Base-by-base conservation (phyloP, 495 filamentous ascomycete species). In the Gamarada debralockiae region DNA sequence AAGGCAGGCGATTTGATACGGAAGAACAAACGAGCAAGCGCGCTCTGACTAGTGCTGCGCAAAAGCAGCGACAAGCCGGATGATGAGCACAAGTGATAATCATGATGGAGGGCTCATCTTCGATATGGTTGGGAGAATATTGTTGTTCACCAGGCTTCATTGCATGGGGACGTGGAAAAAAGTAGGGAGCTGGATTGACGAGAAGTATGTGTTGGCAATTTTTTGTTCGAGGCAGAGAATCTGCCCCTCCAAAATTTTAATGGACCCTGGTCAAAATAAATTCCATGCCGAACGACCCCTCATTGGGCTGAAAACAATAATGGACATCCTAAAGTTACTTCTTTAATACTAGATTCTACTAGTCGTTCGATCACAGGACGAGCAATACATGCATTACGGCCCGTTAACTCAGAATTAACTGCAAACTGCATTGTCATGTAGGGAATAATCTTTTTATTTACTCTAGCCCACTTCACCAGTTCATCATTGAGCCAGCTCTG, bases 11-110 rank as follows among this genome's bases (percentile, higher is more conserved):
- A 52, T 55, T 48, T 53, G 45, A 45, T 56, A 53, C 49, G 29
- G 58, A 45, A 22, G 58, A 40, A 57, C 53, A 61, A 57, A 57
- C 54, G 50, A 57, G 27, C 55, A 62, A 58, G 59, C 59, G 59
- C 59, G 59, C 15, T n/a, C 22, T 34, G 44, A 52, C 42, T 38
- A 27, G 17, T 15, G 22, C 21, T 6, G 37, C 23, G 14, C 20
- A 55, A 58, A 58, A 62, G 55, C 55, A 58, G 55, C 55, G 27
- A 46, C 24, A 14, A 8, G 3, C 27, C 17, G 31, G 17, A 14
- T n/a, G 42, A 17, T 12, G 29, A 12, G 10, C n/a, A 27, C 18
- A 17, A 14, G 14, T n/a, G 37, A 20, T 44, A 20, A 14, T 33
- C 40, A 23, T 47, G 43, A 29, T 37, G 47, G 47, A 22, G 29